Base-by-base conservation (phyloP, 805 yeast genomes). In the Blastobotrys terrestris region DNA sequence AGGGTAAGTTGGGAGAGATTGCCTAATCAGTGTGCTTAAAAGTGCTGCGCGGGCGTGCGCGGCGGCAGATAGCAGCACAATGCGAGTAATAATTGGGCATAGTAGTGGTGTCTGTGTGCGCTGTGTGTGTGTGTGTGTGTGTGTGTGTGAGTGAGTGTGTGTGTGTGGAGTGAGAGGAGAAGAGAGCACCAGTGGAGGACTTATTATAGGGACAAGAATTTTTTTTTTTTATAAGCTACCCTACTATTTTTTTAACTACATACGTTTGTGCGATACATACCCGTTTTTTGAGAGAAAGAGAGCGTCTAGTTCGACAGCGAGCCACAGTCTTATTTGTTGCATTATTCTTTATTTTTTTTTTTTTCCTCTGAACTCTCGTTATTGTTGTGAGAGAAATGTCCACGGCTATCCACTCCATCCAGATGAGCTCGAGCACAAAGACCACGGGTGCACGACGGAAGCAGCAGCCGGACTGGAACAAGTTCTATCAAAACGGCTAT, bases 381-480 rank as follows among this genome's bases (percentile, higher is more conserved):
- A 13, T 31, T 39, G 5, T 4, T 39, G 15, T 16, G 41, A 39
- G 44, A 18, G 44, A 8, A 15, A 41, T 8, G 20, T 15, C 7
- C 7, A 15, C 18, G 6, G 16, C 42, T 14, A 20, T 18, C 44
- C 11, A 41, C 44, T 41, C 20, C 19, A 41, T 41, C 63, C 50
- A 68, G 70, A 51, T 71, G 69, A 63, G 77, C 84, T 60, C 78
- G 73, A 55, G 77, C 75, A 53, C 74, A 76, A 60, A 87, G 85
- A 61, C 88, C 85, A 71, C 88, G 95, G 58, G 90, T 96, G 21
- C 14, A 14, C 44, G 50, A 3, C 3, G 45, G 39, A 11, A 13
- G 15, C 13, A 51, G 78, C 72, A 62, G 96, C 97, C 95, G 39
- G 58, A 65, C 53, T 67, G 70, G 70, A 53, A 55, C 44, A 60